Base-by-base conservation (phyloP, 306 rosid genomes). In the Dryas octopetala region DNA sequence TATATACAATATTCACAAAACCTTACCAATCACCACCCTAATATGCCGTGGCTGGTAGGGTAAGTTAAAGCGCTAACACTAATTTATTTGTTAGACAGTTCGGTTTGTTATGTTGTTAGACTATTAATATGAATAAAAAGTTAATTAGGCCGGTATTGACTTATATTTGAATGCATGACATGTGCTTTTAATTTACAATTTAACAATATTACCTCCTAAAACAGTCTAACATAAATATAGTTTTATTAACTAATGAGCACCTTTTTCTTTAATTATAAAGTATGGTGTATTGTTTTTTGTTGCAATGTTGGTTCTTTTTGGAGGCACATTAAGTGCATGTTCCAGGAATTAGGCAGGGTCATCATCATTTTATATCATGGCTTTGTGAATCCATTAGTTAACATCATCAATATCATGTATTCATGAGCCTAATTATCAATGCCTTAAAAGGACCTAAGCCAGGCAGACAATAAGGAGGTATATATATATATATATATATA, bases 331-430 rank as follows among this genome's bases (percentile, higher is more conserved):
- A 66, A 66, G 43, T 71, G 14, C 59, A 59, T 43, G 73, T 62
- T 81, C 51, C 65, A 66, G 66, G 54, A 57, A 63, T 71, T 71
- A 66, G 77, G 81, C 78, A 44, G 15, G 43, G 15, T 14, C 50
- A 81, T 81, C 50, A 81, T 81, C 46, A 50, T 76, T 76, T n/a
- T 26, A 4, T 32, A 38, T 72, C 15, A 46, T 26, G 23, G 28
- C 19, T 17, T 38, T 63, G 41, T 62, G 76, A 68, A 62, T 66
- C 16, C 62, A 16, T 16, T 69, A 50, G 26, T 13, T 17, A 63
- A 53, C 80, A 75, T 70, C 66, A 75, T 75, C 72, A 71, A 23
- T 41, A 43, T 28, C 6, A 43, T 45, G 59, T 54, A 66, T 76
- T 73, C 38, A 46, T 44, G 50, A 8, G 13, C 16, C 52, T 79